A percentile compares a stretch with the other conserved stretches of the same genome.
Evolutionary conservation across 1,284 basidiomycete genomes (phyloP).

Genomic region (Ceratobasidium sp.): DNA sequence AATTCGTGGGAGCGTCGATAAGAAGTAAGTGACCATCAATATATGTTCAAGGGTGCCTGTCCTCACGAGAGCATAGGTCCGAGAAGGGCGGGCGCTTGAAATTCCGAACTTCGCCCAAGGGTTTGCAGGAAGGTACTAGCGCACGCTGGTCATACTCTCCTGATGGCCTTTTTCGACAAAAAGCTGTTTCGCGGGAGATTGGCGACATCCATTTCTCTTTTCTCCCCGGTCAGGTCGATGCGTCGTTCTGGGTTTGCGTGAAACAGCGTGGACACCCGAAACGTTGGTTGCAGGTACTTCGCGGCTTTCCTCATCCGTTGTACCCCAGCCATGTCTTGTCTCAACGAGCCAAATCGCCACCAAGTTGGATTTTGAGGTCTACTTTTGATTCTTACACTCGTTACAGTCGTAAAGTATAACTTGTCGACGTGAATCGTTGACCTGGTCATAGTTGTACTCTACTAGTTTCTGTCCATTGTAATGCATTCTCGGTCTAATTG

Average conservation of each 20-base stretch:
- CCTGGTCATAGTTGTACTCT: no score
- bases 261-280: neutral
- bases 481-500: no score
- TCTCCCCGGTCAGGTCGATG: neutral
- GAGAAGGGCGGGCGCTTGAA: no score
- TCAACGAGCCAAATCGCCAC: neutral
- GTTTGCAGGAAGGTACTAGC: no score
- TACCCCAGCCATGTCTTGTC: neutral
- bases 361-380: neutral
- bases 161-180: neutral
- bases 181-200: neutral
- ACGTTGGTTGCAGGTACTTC: neutral
- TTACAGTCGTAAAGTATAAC: neutral
- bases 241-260: neutral
- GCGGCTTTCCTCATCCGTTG: neutral
- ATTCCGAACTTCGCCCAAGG: no score
- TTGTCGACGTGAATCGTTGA: no score
- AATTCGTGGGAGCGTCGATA: no score
- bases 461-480: no score
- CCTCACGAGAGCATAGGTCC: no score
- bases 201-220: conserved; percentile 12
- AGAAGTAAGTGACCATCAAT: no score
- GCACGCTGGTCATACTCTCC: neutral
- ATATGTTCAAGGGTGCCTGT: no score
- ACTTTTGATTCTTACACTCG: neutral